Conservation (phyloP, 768 basidiomycete genomes). For the Pisolithus tinctorius region DNA sequence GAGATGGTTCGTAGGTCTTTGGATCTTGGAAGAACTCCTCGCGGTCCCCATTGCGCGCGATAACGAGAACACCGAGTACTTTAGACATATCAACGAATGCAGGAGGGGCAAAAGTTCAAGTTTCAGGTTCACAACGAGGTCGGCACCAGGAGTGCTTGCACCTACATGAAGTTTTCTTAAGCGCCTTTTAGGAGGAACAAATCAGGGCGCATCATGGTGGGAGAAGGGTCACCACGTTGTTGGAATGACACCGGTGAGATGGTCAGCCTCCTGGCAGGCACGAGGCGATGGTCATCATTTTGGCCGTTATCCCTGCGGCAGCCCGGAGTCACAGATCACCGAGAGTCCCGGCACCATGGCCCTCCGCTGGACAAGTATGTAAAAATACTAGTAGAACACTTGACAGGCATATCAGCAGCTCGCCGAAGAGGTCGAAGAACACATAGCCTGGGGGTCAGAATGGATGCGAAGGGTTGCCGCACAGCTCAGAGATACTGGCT, state of each 20-base stretch:
- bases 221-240: slow-evolving; percentile 1
- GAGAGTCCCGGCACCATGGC: too few species aligned
- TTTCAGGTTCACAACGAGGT: too few species aligned
- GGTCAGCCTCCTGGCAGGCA: not conserved
- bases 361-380: too few species aligned
- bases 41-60: slow-evolving; percentile 70
- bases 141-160: too few species aligned
- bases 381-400: too few species aligned
- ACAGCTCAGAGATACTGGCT: too few species aligned
- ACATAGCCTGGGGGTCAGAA: too few species aligned
- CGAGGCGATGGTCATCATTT: not conserved
- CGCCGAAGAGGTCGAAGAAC: too few species aligned
- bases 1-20: slow-evolving; percentile 47
- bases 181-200: not conserved
- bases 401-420: too few species aligned
- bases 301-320: not conserved
- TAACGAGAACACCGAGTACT: slow-evolving; percentile 66
- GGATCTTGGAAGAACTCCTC: slow-evolving; percentile 62
- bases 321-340: too few species aligned
- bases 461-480: too few species aligned
- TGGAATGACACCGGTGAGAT: not conserved
- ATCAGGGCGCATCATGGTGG: not conserved
- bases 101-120: slow-evolving; percentile 65
- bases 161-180: not conserved
- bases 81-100: slow-evolving; percentile 37